Percentiles rank a stretch among this genome's conserved stretches.
Conservation (phyloP, 805 yeast genomes). For the Lipomyces sp. region DNA sequence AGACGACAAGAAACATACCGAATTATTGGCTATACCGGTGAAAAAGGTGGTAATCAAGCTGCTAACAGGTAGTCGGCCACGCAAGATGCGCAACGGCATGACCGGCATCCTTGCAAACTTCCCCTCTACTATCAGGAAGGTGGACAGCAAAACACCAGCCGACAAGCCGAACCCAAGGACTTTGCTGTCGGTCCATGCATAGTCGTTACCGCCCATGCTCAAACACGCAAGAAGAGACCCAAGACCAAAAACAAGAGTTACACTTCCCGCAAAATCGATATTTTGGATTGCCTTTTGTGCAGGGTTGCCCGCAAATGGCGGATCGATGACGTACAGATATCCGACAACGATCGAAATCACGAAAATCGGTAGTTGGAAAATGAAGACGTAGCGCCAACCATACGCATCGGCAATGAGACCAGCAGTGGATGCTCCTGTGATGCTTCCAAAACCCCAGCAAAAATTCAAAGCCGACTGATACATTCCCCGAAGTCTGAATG, state of each 20-base stretch:
- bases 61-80: slow-evolving; percentile 56
- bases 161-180: slow-evolving; percentile 40
- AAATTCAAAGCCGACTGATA: slow-evolving; percentile 49
- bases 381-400: slow-evolving; percentile 61
- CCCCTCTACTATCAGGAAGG: slow-evolving; percentile 53
- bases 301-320: slow-evolving; percentile 18
- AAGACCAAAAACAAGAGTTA: slow-evolving; percentile 55
- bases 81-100: slow-evolving; percentile 57
- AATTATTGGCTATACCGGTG: slow-evolving; percentile 56
- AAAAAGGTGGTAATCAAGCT: slow-evolving; percentile 69
- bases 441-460: slow-evolving; percentile 62
- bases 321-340: slow-evolving; percentile 25
- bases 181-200: slow-evolving; percentile 46
- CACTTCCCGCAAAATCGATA: slow-evolving; percentile 64
- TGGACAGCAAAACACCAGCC: slow-evolving; percentile 38
- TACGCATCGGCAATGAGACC: slow-evolving; percentile 51
- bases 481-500: slow-evolving; percentile 70
- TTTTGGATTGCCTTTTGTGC: slow-evolving; percentile 11
- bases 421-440: slow-evolving; percentile 60
- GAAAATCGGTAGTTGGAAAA: slow-evolving; percentile 42
- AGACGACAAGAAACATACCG: slow-evolving; percentile 1
- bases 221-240: slow-evolving; percentile 60
- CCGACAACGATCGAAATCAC: slow-evolving; percentile 42
- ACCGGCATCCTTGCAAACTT: slow-evolving; percentile 60
- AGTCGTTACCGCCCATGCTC: slow-evolving; percentile 60